Conservation (phyloP, 352 stramenopile genomes). For the Phytophthora rubi region DNA sequence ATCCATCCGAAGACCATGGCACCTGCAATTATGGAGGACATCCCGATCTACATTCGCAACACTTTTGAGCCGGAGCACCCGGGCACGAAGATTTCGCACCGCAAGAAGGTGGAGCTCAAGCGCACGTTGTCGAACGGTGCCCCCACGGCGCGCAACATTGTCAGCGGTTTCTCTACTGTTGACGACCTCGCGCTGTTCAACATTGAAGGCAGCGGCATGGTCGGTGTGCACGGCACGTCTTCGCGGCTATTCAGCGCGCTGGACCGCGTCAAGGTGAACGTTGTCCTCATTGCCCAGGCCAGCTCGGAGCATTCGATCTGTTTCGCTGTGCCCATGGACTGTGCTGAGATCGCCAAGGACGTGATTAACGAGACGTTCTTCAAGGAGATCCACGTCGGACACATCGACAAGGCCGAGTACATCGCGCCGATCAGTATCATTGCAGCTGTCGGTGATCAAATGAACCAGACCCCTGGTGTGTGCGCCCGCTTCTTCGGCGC, state of each 20-base stretch:
- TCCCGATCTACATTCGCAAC: constrained; percentile 98
- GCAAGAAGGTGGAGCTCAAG: constrained; percentile 63
- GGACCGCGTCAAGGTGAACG: constrained; percentile 92
- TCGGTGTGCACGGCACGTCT: constrained; percentile 94
- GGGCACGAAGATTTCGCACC: constrained; percentile 81
- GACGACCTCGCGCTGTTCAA: constrained; percentile 96
- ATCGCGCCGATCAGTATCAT: constrained; percentile 94
- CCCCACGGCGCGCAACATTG: constrained; percentile 72
- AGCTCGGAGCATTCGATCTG: constrained; percentile 96
- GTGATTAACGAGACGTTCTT: constrained; percentile 88
- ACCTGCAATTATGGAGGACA: constrained; percentile 86
- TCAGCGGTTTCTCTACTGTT: constrained; percentile 92
- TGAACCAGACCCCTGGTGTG: constrained; percentile 93
- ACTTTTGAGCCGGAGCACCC: constrained; percentile 93
- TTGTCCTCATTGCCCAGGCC: constrained; percentile 95
- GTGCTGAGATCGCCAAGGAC: constrained; percentile 69
- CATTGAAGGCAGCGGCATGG: constrained; percentile 95
- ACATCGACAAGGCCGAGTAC: constrained; percentile 86
- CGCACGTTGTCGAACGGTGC: constrained; percentile 66
- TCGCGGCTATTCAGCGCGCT: constrained; percentile 93
- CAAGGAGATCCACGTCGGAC: constrained; percentile 87
- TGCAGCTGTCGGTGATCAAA: constrained; percentile 95
- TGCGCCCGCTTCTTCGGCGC: constrained; percentile 95
- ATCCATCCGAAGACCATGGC: constrained; percentile 98
- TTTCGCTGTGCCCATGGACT: constrained; percentile 90